Percentiles rank a stretch among this genome's conserved stretches.
Conservation (phyloP, 106 monocot species). For the Platanthera guangdongensis region DNA sequence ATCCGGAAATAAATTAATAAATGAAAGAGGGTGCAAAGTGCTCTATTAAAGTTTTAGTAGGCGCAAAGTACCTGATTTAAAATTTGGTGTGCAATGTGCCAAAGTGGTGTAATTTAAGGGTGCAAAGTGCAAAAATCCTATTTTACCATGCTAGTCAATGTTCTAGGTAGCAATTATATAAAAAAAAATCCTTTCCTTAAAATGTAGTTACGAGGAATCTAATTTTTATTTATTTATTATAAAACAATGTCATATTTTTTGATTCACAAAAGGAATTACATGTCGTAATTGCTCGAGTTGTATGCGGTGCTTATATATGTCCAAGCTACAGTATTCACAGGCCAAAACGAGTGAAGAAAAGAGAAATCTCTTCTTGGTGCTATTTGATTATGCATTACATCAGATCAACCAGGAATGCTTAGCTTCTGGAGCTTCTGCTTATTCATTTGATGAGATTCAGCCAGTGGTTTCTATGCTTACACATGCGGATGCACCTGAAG, state of each 20-base stretch:
- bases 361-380: conserved; percentile 65
- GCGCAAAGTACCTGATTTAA: too few relatives aligned
- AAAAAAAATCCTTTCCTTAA: neutral
- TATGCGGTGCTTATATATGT: conserved; percentile 3
- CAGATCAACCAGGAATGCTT: conserved; percentile 62
- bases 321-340: conserved; percentile 75
- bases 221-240: neutral
- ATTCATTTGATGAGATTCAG: conserved; percentile 58
- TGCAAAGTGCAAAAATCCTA: too few relatives aligned
- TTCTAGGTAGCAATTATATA: neutral
- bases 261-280: neutral
- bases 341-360: conserved; percentile 83
- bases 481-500: conserved; percentile 83
- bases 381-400: conserved; percentile 76
- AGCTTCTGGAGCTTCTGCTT: conserved; percentile 42
- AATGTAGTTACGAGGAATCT: neutral
- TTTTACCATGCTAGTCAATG: neutral
- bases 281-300: neutral
- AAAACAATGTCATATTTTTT: neutral
- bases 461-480: conserved; percentile 66
- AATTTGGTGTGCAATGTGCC: too few relatives aligned
- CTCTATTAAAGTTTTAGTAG: too few relatives aligned
- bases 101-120: too few relatives aligned
- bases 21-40: too few relatives aligned
- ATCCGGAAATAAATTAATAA: too few relatives aligned